Base-by-base conservation (phyloP, 2,329 filamentous ascomycete genomes). In the Colletotrichum lupini region DNA sequence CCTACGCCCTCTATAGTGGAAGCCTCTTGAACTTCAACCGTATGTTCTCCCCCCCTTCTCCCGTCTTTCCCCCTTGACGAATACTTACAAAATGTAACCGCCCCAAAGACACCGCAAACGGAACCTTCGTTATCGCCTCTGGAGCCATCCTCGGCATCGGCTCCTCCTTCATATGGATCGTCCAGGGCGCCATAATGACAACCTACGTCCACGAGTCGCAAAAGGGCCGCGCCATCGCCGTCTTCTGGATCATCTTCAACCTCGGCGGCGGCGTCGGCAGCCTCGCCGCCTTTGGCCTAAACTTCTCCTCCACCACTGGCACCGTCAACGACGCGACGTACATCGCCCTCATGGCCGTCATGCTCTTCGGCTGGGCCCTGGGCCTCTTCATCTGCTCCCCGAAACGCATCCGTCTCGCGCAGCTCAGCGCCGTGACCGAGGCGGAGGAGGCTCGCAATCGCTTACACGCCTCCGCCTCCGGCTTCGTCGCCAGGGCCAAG, bases 271-370 rank as follows among this genome's bases (percentile, higher is more conserved):
- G 81, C 11, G 81, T 86, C 16, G 85, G 85, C 7, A 83, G 83
- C 1, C 80, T 87, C 3, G 84, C 81, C 5, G 83, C 82, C 24
- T 86, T 87, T 68, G 84, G 83, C 1, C 77, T 85, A 49, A 87
- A 86, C 76, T 86, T 79, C 72, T 64, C 83, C 72, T 85, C 81
- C 24, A 82, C 77, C 7, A 80, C 63, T 35, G 82, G 83, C 32
- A 87, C 86, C 0, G 87, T 89, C 2, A 83, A 84, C 3, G 81
- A 88, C 76, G 83, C 81, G 22, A 89, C 87, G 7, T 88, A 89
- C 74, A 85, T 87, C 46, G 86, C 86, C 24, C 81, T 87, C 24
- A 81, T 88, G 76, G 79, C 82, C 37, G 83, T 88, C 66, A 88
- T 88, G 86, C 76, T 83, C 4, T 78, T 87, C 46, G 87, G 87